Evolutionary conservation across 208 protist genomes (phyloP), one percentile per base, ranked within the genome.

Genomic region (Leishmania mexicana): DNA sequence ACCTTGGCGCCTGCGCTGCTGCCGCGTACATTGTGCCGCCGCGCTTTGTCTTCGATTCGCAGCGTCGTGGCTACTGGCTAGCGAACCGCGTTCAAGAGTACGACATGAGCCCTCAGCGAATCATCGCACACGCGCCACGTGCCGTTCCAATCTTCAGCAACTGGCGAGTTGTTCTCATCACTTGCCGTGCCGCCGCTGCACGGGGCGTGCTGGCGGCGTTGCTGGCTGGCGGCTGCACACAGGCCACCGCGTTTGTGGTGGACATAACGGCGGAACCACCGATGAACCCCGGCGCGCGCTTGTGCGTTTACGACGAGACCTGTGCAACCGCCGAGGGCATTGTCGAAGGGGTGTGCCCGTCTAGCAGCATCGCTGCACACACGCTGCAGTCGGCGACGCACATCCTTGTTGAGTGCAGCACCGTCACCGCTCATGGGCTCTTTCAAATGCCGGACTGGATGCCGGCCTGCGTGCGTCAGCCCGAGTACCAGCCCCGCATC

Each of bases 91-190:
- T 89, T 58, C 84, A 83, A 53, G 74, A 94, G 53, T 94, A 93
- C 79, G 87, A 96, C 78, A 86, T 87, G 78, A 95, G 88, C 58
- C 92, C 92, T 21, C 76, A 89, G 72, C 89, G 89, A n/a, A 70
- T 38, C 21, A 53, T 67, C 6, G 51, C 78, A 1, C 70, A 83
- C 71, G 67, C 51, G 2, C 78, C 80, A 24, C 54, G 67, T 24
- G 67, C 68, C 21, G 13, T 58, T 38, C 53, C 84, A 35, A 72
- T 87, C 85, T 58, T 96, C 89, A 76, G 54, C 51, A 40, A 71
- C n/a, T 96, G 93, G 91, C 85, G 87, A 51, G 93, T 96, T 45
- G 79, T 93, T 17, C 85, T 96, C 6, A 85, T 94, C 42, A 84
- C 93, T 1, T 83, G 85, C 40, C 81, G 82, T 35, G 31, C 53